These are phyloP conservation scores for Cercospora sesami DNA, from an alignment of 2,329 filamentous ascomycete species.

Conservation along the genomic window DNA sequence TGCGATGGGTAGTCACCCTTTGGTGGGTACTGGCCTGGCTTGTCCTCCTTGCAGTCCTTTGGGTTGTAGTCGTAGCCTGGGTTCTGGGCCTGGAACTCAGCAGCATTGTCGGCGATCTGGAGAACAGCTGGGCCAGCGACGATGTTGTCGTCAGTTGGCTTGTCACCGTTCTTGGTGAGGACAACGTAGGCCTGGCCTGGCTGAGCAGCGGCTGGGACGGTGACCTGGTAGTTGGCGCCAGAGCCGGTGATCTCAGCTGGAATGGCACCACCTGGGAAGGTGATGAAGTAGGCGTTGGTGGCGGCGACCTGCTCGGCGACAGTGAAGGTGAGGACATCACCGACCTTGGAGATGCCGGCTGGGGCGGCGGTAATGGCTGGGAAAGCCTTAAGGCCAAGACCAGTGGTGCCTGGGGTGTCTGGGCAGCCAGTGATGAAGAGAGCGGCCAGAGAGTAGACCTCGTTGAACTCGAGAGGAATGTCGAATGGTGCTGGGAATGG, in stretches of 20 bases:
- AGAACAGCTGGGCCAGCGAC: constrained; percentile 36
- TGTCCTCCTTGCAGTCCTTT: constrained; percentile 1
- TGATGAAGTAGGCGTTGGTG: constrained; percentile 31
- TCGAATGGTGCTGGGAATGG: constrained; percentile 64
- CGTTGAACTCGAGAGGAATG: constrained; percentile 58
- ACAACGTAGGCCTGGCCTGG: constrained; percentile 34
- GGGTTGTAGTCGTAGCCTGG: constrained; percentile 9
- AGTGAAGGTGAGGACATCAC: constrained; percentile 28
- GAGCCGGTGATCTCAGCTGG: constrained; percentile 26
- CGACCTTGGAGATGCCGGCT: constrained; percentile 25
- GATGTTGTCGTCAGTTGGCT: constrained; percentile 33
- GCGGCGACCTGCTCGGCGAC: constrained; percentile 26
- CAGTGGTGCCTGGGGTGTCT: constrained; percentile 45
- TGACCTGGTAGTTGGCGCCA: constrained; percentile 24
- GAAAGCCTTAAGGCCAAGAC: constrained; percentile 42
- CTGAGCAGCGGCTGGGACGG: constrained; percentile 25
- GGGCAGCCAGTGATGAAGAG: constrained; percentile 63
- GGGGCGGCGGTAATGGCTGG: constrained; percentile 26
- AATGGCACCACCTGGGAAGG: constrained; percentile 29
- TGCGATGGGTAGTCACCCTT: neutral
- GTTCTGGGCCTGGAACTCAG: constrained; percentile 2
- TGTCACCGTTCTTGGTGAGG: constrained; percentile 25
- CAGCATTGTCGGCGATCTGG: constrained; percentile 22
- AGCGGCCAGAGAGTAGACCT: constrained; percentile 64
- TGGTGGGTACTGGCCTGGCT: neutral